Percentiles rank a stretch among this genome's conserved stretches.
Conservation (phyloP, 495 filamentous ascomycete species). For the Tetracladium marchalianum region DNA sequence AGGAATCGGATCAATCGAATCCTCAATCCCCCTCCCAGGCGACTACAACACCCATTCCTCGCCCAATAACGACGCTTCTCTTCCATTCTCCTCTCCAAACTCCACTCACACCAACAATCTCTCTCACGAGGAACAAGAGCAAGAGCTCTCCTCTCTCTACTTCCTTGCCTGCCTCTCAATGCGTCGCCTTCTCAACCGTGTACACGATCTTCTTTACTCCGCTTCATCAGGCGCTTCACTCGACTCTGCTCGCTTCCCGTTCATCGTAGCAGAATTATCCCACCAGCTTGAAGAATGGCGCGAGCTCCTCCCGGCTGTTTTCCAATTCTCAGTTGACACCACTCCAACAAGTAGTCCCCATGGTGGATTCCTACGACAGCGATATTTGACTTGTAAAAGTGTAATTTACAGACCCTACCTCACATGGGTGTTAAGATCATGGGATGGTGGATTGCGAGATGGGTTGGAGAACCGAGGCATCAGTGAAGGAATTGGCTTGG, state of each 20-base stretch:
- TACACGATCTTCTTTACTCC: constrained; percentile 24
- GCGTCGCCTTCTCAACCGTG: constrained; percentile 27
- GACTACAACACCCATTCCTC: constrained; percentile 19
- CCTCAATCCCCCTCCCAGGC: constrained; percentile 29
- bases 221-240: background rate
- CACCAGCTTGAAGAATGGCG: constrained; percentile 36
- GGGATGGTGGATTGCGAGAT: background rate
- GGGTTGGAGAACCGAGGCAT: background rate
- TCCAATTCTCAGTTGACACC: constrained; percentile 26
- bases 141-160: constrained; percentile 22
- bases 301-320: constrained; percentile 27
- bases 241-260: no score
- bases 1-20: constrained; percentile 34
- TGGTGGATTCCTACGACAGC: constrained; percentile 32
- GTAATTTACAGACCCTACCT: constrained; percentile 39
- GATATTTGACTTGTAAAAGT: constrained; percentile 36
- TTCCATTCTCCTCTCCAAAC: background rate
- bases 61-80: background rate
- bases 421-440: constrained; percentile 28
- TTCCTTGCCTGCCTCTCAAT: constrained; percentile 30
- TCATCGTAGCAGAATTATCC: constrained; percentile 30
- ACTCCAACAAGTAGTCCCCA: constrained; percentile 19
- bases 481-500: background rate
- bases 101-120: constrained; percentile 1
- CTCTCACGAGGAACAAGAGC: constrained; percentile 8